Evolutionary conservation across 2,329 filamentous ascomycete genomes (phyloP).

Genomic region (Diplocarpon rosae): DNA sequence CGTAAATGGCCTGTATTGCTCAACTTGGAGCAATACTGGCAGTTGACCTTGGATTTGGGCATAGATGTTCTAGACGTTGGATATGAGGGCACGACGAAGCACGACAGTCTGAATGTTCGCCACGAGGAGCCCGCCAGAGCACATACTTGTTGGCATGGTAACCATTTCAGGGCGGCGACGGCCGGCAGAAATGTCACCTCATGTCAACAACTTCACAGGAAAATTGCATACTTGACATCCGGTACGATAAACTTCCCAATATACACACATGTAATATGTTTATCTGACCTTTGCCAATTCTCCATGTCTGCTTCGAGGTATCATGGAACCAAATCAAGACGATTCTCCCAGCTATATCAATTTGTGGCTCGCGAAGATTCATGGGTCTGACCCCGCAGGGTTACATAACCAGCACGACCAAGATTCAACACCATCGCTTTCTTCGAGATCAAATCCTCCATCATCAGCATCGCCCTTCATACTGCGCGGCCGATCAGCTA

Average conservation of each 20-base stretch:
- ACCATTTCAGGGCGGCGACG: no score
- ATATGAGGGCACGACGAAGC: no score
- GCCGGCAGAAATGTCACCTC: no score
- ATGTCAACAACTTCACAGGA: no score
- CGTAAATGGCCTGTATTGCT: no score
- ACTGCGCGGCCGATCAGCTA: conserved; percentile 3
- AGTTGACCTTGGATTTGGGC: no score
- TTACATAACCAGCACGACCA: conserved; percentile 7
- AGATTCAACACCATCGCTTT: conserved; percentile 6
- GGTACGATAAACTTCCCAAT: not conserved
- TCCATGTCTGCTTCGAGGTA: conserved; percentile 2
- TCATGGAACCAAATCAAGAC: conserved; percentile 7
- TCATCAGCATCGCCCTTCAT: not conserved
- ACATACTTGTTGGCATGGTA: no score
- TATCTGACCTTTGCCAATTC: not conserved
- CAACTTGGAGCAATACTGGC: no score
- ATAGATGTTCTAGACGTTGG: no score
- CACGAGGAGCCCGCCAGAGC: no score
- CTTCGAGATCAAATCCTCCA: conserved; percentile 4
- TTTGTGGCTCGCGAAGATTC: conserved; percentile 7
- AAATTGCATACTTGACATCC: no score
- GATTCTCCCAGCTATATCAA: conserved; percentile 5
- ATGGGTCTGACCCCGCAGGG: conserved; percentile 8
- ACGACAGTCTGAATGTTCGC: no score
- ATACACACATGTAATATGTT: not conserved